These are phyloP conservation scores for Sphaerosporella brunnea DNA, from an alignment of 495 filamentous ascomycete genomes.

Conservation along the genomic window DNA sequence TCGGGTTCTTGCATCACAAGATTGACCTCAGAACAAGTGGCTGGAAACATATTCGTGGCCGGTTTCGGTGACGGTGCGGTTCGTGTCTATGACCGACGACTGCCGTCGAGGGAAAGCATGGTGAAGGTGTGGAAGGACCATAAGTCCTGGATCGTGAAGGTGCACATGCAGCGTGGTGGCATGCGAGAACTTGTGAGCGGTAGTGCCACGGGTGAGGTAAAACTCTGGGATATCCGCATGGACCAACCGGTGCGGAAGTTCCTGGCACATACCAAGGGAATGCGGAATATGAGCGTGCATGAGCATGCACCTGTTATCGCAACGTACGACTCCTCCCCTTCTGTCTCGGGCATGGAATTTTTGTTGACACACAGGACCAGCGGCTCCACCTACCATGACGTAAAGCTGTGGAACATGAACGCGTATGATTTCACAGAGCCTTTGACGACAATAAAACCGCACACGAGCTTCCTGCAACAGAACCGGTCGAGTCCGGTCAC, in stretches of 20 bases:
- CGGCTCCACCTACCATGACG: slow-evolving; percentile 68
- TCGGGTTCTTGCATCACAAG: slow-evolving; percentile 92
- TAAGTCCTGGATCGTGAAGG: slow-evolving; percentile 79
- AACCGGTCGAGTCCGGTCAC: slow-evolving; percentile 62
- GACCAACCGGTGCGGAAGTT: slow-evolving; percentile 56
- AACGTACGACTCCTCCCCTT: slow-evolving; percentile 44
- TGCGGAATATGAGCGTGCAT: slow-evolving; percentile 77
- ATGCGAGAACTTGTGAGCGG: slow-evolving; percentile 76
- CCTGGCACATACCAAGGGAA: slow-evolving; percentile 53
- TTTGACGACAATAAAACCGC: slow-evolving; percentile 69
- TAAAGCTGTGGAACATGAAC: slow-evolving; percentile 74
- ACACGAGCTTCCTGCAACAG: slow-evolving; percentile 68
- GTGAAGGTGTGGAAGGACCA: slow-evolving; percentile 93
- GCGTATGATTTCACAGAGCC: slow-evolving; percentile 27
- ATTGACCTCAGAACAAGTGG: slow-evolving; percentile 90
- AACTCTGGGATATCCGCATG: slow-evolving; percentile 90
- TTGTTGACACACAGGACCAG: slow-evolving; percentile 29
- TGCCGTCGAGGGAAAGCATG: slow-evolving; percentile 67
- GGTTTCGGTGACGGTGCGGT: slow-evolving; percentile 96
- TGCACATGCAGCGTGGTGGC: slow-evolving; percentile 93
- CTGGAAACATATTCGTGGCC: slow-evolving; percentile 84
- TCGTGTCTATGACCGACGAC: slow-evolving; percentile 78
- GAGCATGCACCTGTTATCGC: slow-evolving; percentile 95
- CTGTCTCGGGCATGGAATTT: not conserved
- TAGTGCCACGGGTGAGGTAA: slow-evolving; percentile 76